phyloP scores from a whole-genome alignment of 345 rosid species.

The Sisymbrium irio region DNA sequence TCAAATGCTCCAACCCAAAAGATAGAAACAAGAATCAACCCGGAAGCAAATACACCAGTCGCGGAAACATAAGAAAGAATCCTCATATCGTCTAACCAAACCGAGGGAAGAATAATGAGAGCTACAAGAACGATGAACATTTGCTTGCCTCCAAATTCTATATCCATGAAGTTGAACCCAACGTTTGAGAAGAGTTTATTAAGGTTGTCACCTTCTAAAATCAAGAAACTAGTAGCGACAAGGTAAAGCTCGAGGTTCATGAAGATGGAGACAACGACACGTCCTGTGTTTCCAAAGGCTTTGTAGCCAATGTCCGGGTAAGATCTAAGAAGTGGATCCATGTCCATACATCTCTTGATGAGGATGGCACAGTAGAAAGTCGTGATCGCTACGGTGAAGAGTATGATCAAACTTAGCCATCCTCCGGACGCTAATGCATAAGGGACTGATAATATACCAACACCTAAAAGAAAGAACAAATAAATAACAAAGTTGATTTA shows the following conservation, averaged over 20 bases:
- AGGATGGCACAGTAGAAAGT: conserved; percentile 70
- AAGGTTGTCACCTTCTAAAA: conserved; percentile 87
- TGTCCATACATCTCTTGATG: conserved; percentile 79
- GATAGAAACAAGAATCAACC: conserved; percentile 62
- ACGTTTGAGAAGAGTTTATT: conserved; percentile 53
- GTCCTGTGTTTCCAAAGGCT: conserved; percentile 79
- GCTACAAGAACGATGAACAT: conserved; percentile 61
- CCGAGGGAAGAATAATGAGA: conserved; percentile 69
- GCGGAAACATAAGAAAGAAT: conserved; percentile 82
- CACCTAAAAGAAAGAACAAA: conserved; percentile 45
- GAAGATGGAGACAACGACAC: conserved; percentile 50
- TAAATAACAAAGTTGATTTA: neutral
- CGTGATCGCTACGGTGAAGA: conserved; percentile 53
- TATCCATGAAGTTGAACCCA: conserved; percentile 46
- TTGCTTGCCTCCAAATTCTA: conserved; percentile 50
- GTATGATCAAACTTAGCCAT: conserved; percentile 70
- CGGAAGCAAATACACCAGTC: conserved; percentile 84
- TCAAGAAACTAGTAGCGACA: conserved; percentile 79
- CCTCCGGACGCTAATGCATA: conserved; percentile 91
- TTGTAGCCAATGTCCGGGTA: conserved; percentile 83
- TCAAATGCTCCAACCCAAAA: conserved; percentile 67
- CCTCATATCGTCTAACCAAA: conserved; percentile 77
- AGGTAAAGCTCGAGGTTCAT: conserved; percentile 79
- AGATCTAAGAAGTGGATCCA: conserved; percentile 53
- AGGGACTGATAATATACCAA: conserved; percentile 80